Base-by-base conservation (phyloP, 768 basidiomycete genomes). In the Naganishia antarctica region DNA sequence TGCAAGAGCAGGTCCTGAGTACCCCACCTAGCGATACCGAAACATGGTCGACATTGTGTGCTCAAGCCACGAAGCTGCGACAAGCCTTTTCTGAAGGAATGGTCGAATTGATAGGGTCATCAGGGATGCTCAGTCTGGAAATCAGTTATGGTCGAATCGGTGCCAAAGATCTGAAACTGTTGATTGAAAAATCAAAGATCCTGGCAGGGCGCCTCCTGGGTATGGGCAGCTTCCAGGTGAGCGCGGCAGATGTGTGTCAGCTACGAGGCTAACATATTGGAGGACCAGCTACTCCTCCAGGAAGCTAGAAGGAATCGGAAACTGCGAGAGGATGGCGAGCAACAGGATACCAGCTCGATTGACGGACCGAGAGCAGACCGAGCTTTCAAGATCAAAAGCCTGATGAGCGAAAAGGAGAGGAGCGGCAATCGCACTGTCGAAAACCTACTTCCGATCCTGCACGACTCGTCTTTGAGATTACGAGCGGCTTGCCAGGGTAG, bases 401-500 rank as follows among this genome's bases (percentile, higher is more conserved):
- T 41, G 49, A 63, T 63, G 28, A 63, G 25, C 25, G 49, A 63
- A 32, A 61, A 70, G 26, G 73, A 73, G 60, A 25, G 26, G 25
- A 32, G 53, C 29, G 65, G 70, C 48, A 61, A 69, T 1, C 73
- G 70, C 63, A 68, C 66, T 45, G 69, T 79, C 13, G 64, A 66
- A 16, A 63, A 69, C 4, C 70, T 80, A 0, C 51, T 79, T 4
- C 78, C 79, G 1, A 61, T 78, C 18, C 66, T 73, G 29, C 51
- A 50, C 8, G 43, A 44, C 3, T 71, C 71, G 1, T 76, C 78
- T 0, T 7, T 49, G 2, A 50, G 63, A 0, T 68, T 80, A 0
- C 70, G 78, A n/a, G 6, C 29, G 1, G 67, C 73, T 0, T 66
- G 69, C 21, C 62, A 66, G 3, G 57, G 49, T 1, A 70, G 69